Percentiles rank a stretch among this genome's conserved stretches.
Conservation (phyloP, 2,329 filamentous ascomycete genomes). For the Mollisiaceae sp. region DNA sequence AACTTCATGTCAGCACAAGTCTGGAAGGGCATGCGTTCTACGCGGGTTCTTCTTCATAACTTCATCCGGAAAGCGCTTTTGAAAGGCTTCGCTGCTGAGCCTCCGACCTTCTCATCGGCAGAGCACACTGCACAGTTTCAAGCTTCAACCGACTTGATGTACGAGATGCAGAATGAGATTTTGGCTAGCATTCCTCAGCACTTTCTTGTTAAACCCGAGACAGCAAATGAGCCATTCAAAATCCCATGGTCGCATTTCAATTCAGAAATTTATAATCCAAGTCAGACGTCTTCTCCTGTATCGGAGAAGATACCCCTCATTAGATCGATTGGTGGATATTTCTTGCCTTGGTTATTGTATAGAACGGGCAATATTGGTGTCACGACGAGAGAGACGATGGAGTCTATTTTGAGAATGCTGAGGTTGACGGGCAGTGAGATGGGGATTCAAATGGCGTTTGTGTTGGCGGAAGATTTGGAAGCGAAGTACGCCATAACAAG, state of each 20-base stretch:
- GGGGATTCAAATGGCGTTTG: conserved; percentile 23
- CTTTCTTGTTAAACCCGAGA: neutral
- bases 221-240: neutral
- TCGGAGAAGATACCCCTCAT: neutral
- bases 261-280: neutral
- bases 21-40: conserved; percentile 17
- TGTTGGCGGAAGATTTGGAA: conserved; percentile 22
- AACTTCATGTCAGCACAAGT: conserved; percentile 9
- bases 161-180: conserved; percentile 12
- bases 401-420: conserved; percentile 19
- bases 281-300: neutral
- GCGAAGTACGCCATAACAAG: neutral
- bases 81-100: conserved; percentile 6
- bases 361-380: conserved; percentile 22
- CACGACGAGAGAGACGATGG: conserved; percentile 12
- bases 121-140: conserved; percentile 16
- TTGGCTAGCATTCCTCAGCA: conserved; percentile 11
- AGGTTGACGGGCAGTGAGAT: conserved; percentile 19
- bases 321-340: conserved; percentile 15
- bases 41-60: conserved; percentile 14
- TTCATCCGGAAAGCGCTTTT: conserved; percentile 16
- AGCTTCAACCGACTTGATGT: conserved; percentile 17
- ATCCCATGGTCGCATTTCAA: conserved; percentile 9
- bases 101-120: conserved; percentile 3
- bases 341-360: conserved; percentile 27